Base-by-base conservation (phyloP, 768 basidiomycete species). In the Phanerodontia chrysosporium region DNA sequence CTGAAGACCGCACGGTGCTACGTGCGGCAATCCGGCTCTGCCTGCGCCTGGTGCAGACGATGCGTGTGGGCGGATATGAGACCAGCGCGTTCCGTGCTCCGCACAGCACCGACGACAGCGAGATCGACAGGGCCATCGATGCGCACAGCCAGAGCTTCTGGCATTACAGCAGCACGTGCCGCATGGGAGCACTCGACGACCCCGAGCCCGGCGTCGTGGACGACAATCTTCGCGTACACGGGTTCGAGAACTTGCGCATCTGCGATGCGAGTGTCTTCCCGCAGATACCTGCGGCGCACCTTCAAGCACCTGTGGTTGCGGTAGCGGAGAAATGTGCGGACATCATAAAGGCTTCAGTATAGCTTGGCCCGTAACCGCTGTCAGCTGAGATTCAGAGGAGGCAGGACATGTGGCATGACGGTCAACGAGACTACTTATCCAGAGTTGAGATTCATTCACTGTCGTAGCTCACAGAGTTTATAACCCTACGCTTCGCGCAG, bases 261-360 rank as follows among this genome's bases (percentile, higher is more conserved):
- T 66, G 60, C 39, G 62, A 63, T 22, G 55, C 66, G 22, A 60
- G 59, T 12, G 55, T 67, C 0, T 62, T 65, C 35, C 76, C 76
- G 1, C 48, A 61, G 13, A 67, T 75, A 27, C 58, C 68, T 10
- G 66, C 68, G 10, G 58, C 69, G 12, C 77, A 78, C 61, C 63
- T 65, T 1, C 68, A 69, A 65, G 76, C 76, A 1, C 67, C 72
- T 6, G 68, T 67, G 2, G 71, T 70, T 1, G 65, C 67, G 52
- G 65, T 75, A 9, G 77, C 72, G 9, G 76, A 78, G 64, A 74
- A 73, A 49, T 77, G 76, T 51, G 76, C 75, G 9, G 72, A 73
- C 12, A 51, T 51, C 18, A 12, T 51, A 12, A 32, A 51, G 48
- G n/a, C n/a, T n/a, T n/a, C n/a, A n/a, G n/a, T n/a, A n/a, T n/a